phyloP scores from a whole-genome alignment of 768 basidiomycete genomes.

The Serendipita indica region DNA sequence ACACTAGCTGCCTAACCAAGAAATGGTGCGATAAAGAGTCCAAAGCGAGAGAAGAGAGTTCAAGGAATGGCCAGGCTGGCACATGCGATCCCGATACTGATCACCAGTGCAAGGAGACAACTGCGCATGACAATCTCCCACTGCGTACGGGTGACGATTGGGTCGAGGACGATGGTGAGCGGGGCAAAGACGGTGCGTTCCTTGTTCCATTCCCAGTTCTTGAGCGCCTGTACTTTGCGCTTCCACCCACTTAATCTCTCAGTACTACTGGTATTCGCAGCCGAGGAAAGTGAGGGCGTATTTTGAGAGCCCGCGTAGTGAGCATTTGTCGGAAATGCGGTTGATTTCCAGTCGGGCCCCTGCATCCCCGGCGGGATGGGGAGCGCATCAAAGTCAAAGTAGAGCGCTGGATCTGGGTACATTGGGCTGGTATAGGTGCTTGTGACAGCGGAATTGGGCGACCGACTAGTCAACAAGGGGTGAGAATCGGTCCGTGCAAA shows the following conservation, averaged over 20 bases:
- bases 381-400: constrained; percentile 8
- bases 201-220: not conserved
- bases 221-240: not conserved
- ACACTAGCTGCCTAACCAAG: too few relatives aligned
- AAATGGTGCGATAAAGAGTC: too few relatives aligned
- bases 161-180: constrained; percentile 52
- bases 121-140: constrained; percentile 72
- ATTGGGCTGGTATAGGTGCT: not conserved
- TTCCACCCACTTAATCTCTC: not conserved
- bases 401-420: not conserved
- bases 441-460: not conserved
- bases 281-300: not conserved
- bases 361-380: not conserved
- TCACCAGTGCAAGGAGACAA: constrained; percentile 31
- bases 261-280: not conserved
- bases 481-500: too few relatives aligned
- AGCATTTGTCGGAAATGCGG: not conserved
- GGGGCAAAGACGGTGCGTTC: constrained; percentile 49
- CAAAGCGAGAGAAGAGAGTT: too few relatives aligned
- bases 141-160: constrained; percentile 60
- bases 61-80: constrained; percentile 24
- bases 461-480: too few relatives aligned
- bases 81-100: constrained; percentile 22
- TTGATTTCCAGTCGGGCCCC: not conserved
- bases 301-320: not conserved